Evolutionary conservation across 257 asterid genomes (phyloP), one percentile per base, ranked within the genome.

Genomic region (Jacaranda mimosifolia): DNA sequence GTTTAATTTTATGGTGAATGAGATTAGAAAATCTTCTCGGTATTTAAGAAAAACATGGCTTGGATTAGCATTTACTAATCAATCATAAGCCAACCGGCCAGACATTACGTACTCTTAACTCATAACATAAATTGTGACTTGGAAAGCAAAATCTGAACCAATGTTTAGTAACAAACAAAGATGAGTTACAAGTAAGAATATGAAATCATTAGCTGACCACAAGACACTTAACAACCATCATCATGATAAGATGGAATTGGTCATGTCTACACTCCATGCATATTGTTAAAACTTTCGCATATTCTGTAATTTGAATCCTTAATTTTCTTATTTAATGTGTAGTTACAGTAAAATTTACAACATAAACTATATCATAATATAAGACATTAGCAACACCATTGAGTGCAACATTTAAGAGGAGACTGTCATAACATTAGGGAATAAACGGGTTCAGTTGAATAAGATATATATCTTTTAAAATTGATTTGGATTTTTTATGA

Each of bases 101-200:
- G 13, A 71, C 51, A 70, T 78, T 40, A 71, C 51, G 77, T 78
- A 60, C 17, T 21, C 62, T 63, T 71, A 63, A 78, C 75, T 65
- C 75, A 53, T 53, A 15, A 26, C 32, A 26, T 26, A 26, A 26
- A 49, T 58, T 11, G 59, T 32, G 53, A 53, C 46, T 32, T 35
- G 7, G 78, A 78, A 64, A 78, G 63, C 74, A 53, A 72, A 63
- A 32, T 35, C 49, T 55, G 38, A 79, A 72, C 79, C 9, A 43
- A 72, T n/a, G 19, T 62, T 36, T 32, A 68, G 75, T 10, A 52
- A 64, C 58, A 17, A 76, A 67, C 79, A 52, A 55, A 6, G 14
- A 66, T 26, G n/a, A 69, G 57, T 67, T 40, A 45, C 17, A 45
- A 46, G 70, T 32, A 17, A 36, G 17, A 42, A 68, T 9, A 43